Base-by-base conservation (phyloP, 2,329 filamentous ascomycete genomes). In the Gnomoniopsis sp. region DNA sequence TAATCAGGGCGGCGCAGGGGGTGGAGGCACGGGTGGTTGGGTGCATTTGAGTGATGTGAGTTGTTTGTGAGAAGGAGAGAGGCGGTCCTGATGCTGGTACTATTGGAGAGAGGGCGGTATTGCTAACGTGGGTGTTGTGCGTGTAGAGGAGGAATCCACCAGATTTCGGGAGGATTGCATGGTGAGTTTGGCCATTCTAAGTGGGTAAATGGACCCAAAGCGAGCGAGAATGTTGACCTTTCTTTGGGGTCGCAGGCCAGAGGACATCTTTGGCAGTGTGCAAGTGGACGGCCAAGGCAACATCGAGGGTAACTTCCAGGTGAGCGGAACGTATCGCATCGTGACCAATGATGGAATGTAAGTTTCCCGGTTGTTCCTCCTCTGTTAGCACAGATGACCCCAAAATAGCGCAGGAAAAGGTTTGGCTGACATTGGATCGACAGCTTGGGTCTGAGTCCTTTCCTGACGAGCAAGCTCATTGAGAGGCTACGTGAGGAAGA, bases 251-350 rank as follows among this genome's bases (percentile, higher is more conserved):
- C 19, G 1, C 41, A 72, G 70, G 77, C 86, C 86, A 1, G 86
- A 89, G 66, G 86, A 89, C 66, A 89, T 89, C 41, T 74, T 89
- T 55, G 87, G 86, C 41, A 88, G 86, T 63, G 77, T 89, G 44
- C 82, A 88, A 67, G 86, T 89, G 6, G 78, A 88, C 67, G 77
- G 75, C 1, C 63, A 72, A 7, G 87, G 87, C 0, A 68, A 79
- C 30, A 81, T 88, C 53, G 74, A 86, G 26, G 83, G 84, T 22
- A 79, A 78, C 62, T 82, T 83, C 63, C 79, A 85, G 70, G 74
- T 79, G 1, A 87, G 84, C 62, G 83, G 84, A 15, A 88, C 83
- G 3, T 71, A 70, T 46, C 43, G 61, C 47, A 61, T 62, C 34
- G 22, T 62, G 36, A 62, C 61, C 7, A 62, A 62, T 34, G 61